These are phyloP conservation scores for Eugenia klotzschiana DNA, from an alignment of 441 rosid species.

Conservation along the genomic window DNA sequence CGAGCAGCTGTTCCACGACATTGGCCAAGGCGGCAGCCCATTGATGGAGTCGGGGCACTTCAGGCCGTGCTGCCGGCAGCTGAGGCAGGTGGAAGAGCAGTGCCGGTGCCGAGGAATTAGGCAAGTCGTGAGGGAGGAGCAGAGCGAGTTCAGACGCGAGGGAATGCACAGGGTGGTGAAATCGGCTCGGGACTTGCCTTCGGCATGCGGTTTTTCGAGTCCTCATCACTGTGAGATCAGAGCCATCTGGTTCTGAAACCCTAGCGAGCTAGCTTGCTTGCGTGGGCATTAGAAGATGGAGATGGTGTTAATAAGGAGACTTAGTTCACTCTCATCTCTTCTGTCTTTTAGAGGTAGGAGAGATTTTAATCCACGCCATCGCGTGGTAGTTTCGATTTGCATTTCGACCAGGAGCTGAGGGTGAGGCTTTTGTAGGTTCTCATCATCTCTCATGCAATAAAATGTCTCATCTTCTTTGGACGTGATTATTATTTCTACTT, in stretches of 20 bases:
- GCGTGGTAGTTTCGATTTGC: background rate
- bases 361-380: background rate
- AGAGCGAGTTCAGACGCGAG: background rate
- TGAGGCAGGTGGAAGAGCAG: background rate
- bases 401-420: background rate
- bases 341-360: background rate
- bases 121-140: background rate
- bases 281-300: background rate
- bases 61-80: background rate
- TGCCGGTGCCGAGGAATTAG: constrained; percentile 6
- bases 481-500: background rate
- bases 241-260: background rate
- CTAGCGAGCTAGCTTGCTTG: background rate
- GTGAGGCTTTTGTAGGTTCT: background rate
- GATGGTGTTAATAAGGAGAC: background rate
- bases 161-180: background rate
- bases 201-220: background rate
- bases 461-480: background rate
- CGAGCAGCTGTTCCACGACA: background rate
- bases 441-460: background rate
- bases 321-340: background rate
- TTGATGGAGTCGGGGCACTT: background rate
- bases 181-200: background rate
- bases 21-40: background rate
- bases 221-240: background rate